Percentiles rank a stretch among this genome's conserved stretches.
Evolutionary conservation across 306 rosid species (phyloP).

Genomic region (Rosa chinensis): DNA sequence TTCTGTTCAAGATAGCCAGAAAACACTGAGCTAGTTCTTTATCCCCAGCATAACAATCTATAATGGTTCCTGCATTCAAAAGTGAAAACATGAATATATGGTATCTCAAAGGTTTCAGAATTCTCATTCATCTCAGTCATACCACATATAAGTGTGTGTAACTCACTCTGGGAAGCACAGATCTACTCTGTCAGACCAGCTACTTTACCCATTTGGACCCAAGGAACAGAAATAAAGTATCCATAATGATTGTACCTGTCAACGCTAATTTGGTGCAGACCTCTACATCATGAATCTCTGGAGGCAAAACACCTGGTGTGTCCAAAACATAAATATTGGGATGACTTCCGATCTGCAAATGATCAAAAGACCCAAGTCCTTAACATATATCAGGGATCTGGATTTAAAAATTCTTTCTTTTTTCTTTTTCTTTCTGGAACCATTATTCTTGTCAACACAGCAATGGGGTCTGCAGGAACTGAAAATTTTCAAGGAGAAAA

Average conservation of each 20-base stretch:
- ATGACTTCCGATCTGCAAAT: conserved; percentile 83
- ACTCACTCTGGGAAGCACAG: background rate
- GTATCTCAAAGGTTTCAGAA: background rate
- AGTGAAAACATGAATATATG: conserved; percentile 17
- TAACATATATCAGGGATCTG: background rate
- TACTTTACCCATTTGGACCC: conserved; percentile 2
- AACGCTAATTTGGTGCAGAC: conserved; percentile 66
- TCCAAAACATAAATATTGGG: conserved; percentile 87
- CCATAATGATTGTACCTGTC: conserved; percentile 54
- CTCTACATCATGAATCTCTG: conserved; percentile 51
- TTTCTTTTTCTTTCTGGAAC: background rate
- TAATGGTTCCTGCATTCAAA: conserved; percentile 57
- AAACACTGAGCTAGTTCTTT: conserved; percentile 53
- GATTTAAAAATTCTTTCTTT: background rate
- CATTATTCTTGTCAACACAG: background rate
- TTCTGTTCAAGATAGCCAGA: conserved; percentile 44
- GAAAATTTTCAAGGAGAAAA: background rate
- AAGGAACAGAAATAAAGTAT: conserved; percentile 20
- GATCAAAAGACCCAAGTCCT: conserved; percentile 4
- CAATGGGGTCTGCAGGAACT: background rate
- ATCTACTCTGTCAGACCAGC: background rate
- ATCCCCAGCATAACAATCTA: conserved; percentile 44
- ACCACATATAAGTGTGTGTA: background rate
- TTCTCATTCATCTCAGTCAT: conserved; percentile 10
- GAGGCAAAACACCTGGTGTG: conserved; percentile 81